Percentiles rank a stretch among this genome's conserved stretches.
Conservation (phyloP, 73 alveolate genomes). For the Tetrahymena thermophila region DNA sequence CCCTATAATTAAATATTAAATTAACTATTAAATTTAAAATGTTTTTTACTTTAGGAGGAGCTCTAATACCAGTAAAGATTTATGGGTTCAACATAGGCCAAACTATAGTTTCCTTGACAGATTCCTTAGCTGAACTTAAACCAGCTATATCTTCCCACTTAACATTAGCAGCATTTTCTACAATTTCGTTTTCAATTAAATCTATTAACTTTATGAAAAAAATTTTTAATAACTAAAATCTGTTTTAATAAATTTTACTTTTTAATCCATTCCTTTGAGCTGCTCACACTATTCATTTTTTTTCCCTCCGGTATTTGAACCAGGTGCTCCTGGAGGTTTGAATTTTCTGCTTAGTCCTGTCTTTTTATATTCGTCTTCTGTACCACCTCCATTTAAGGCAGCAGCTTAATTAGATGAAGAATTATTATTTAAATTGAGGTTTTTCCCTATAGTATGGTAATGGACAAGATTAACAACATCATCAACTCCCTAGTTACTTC, state of each 20-base stretch:
- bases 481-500: neutral
- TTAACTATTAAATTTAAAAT: neutral
- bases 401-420: neutral
- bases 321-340: neutral
- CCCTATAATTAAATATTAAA: neutral
- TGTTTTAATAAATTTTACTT: neutral
- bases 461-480: neutral
- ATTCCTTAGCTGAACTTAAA: slow-evolving; percentile 20
- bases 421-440: neutral
- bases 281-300: neutral
- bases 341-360: neutral
- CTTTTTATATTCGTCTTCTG: neutral
- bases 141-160: slow-evolving; percentile 44
- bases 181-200: neutral
- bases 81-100: slow-evolving; percentile 41
- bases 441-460: neutral
- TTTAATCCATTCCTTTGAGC: neutral
- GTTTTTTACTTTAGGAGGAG: slow-evolving; percentile 13
- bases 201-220: neutral
- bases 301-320: neutral
- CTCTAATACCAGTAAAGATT: slow-evolving; percentile 25
- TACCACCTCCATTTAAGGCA: neutral
- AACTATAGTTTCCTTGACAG: slow-evolving; percentile 17
- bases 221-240: too few species aligned
- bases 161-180: neutral